A percentile compares a stretch with the other conserved stretches of the same genome.
Conservation (phyloP, 1,284 basidiomycete genomes). For the Papiliotrema flavescens region DNA sequence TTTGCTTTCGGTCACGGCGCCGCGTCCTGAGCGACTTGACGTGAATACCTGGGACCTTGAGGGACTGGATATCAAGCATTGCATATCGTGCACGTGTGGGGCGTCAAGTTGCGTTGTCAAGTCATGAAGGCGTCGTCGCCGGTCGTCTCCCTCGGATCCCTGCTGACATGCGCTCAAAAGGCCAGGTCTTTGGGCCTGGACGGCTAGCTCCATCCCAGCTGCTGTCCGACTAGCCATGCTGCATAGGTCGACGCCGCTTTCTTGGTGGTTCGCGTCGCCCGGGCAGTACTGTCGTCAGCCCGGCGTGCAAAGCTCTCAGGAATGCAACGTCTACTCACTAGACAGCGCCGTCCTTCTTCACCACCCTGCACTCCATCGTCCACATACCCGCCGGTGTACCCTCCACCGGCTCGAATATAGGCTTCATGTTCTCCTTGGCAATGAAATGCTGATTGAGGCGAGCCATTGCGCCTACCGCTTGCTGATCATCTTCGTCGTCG, state of each 20-base stretch:
- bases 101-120: no score
- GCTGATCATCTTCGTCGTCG: constrained; percentile 4
- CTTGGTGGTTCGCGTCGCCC: constrained; percentile 29
- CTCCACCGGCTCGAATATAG: constrained; percentile 8
- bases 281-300: constrained; percentile 5
- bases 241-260: constrained; percentile 28
- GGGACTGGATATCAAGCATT: no score
- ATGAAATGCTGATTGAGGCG: constrained; percentile 26
- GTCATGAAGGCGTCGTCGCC: no score
- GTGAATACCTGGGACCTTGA: no score
- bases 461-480: constrained; percentile 17
- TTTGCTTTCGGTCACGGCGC: no score
- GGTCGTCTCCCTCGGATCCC: no score
- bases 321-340: constrained; percentile 15
- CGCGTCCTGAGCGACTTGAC: no score
- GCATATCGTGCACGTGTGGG: no score
- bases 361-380: constrained; percentile 14
- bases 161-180: no score
- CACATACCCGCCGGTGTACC: constrained; percentile 10
- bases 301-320: neutral
- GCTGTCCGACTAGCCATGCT: constrained; percentile 29
- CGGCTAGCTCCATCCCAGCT: constrained; percentile 13
- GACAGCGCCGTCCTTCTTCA: constrained; percentile 10
- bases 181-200: no score
- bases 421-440: constrained; percentile 14